Base-by-base conservation (phyloP, 2,329 filamentous ascomycete genomes). In the Fusarium staphyleae region DNA sequence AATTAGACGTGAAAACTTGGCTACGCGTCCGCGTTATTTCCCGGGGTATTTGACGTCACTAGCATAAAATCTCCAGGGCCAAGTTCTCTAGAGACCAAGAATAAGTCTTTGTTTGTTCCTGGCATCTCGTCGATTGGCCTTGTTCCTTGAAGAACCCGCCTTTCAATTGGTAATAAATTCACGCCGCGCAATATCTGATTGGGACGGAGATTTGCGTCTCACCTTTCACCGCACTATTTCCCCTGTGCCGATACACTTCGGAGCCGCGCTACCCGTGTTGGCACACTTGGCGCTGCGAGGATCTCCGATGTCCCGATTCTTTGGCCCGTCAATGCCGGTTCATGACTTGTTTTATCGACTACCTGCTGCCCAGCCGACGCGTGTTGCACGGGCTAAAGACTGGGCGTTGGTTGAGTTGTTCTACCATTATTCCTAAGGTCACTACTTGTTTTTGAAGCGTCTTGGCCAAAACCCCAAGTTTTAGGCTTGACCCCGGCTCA, bases 181-280 rank as follows among this genome's bases (percentile, higher is more conserved):
- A 13, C 12, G 15, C 15, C 4, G 33, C 33, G 11, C 11, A 13
- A 10, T 6, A n/a, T 15, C 5, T 59, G 34, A 61, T 61, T 62
- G 58, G 58, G 16, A n/a, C 58, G 54, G 58, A 47, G 54, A 61
- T 59, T 62, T 62, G 54, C 55, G 42, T 46, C 45, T 48, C 57
- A 30, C 57, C 45, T 14, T 24, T 28, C 5, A 16, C 12, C n/a
- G 26, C 14, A 28, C 55, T 41, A 28, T 39, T 33, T 30, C 33
- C 42, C 22, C 48, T 54, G 40, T 49, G 53, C 48, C 57, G 22
- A 32, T 24, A 26, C 26, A 14, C 13, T 8, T 8, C 3, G 43
- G 54, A 41, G 58, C 58, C 58, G 58, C 13, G 35, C 33, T 62
- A 61, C 48, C 58, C 58, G 58, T 44, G 34, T 18, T 12, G 7